Base-by-base conservation (phyloP, 805 yeast species). In the Ogataea pini region DNA sequence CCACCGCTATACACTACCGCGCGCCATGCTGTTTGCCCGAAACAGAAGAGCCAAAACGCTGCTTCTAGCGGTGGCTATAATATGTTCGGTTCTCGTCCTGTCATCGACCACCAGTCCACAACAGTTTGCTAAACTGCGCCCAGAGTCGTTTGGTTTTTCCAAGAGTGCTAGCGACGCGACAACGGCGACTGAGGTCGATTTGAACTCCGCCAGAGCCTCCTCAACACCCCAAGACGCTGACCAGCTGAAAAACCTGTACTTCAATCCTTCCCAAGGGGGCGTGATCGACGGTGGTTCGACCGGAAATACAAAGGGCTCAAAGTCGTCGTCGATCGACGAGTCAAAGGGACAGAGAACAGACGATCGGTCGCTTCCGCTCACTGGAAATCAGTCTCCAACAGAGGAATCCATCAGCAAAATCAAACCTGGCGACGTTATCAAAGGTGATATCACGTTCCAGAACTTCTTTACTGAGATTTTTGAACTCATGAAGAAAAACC, bases 381-480 rank as follows among this genome's bases (percentile, higher is more conserved):
- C 67, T 1, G 56, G 57, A 12, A 44, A 56, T 16, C 54, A 55
- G 28, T 55, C 63, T 10, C 64, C 65, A n/a, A 55, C 62, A 8
- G 63, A 54, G 28, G 65, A 65, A 29, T 49, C 60, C 1, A 53
- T 65, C 13, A 54, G 54, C 18, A 61, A 56, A 37, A 61, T 65
- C 36, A 60, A 54, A 19, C 50, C 64, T 6, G 64, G 60, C 19
- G 63, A 63, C 29, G 61, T 65, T 13, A 45, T 60, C 10, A 62
- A 62, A 41, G 69, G 69, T 36, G 69, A 65, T 49, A 57, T 61
- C 5, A 62, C 67, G 8, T 65, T 62, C 54, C 69, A 65, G 46
- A 63, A 58, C 36, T 65, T 60, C 38, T 66, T 65, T 41, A 57
- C 54, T n/a, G 63, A 63, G 37, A 59, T 65, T 8, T 63, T 66